phyloP scores from a whole-genome alignment of 192 early-diverging fungal genomes.

The Coemansia sp. region DNA sequence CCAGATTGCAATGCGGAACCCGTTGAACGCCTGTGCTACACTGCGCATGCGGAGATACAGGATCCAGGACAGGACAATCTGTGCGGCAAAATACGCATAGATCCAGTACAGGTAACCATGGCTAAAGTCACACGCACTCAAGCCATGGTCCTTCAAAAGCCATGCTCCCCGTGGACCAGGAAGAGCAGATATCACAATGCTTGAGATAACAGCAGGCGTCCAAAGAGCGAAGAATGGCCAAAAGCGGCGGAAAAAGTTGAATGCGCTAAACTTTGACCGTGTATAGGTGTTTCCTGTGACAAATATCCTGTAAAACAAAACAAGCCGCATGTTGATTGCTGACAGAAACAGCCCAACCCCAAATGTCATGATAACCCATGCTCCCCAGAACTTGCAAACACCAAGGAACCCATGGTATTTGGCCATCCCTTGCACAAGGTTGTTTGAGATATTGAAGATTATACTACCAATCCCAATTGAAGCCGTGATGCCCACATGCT shows the following conservation, averaged over 20 bases:
- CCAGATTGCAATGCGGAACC: constrained; percentile 46
- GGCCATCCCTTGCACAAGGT: constrained; percentile 42
- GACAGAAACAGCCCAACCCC: constrained; percentile 23
- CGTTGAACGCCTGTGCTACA: constrained; percentile 40
- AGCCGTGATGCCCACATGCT: constrained; percentile 46
- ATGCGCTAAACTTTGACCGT: constrained; percentile 9
- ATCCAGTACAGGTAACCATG: constrained; percentile 42
- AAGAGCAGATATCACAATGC: constrained; percentile 25
- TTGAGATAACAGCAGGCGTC: constrained; percentile 25
- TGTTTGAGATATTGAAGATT: constrained; percentile 42
- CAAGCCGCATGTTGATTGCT: constrained; percentile 37
- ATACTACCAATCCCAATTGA: constrained; percentile 28
- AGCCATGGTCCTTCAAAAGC: constrained; percentile 40
- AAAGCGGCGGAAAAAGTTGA: constrained; percentile 35
- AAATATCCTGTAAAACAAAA: constrained; percentile 40
- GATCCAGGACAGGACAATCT: constrained; percentile 37
- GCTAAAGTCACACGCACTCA: constrained; percentile 38
- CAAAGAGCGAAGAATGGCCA: constrained; percentile 43
- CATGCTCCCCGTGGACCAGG: constrained; percentile 35
- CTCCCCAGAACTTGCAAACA: constrained; percentile 33
- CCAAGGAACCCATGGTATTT: constrained; percentile 36
- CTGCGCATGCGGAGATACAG: constrained; percentile 39
- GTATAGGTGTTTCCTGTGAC: constrained; percentile 30
- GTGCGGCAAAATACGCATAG: constrained; percentile 36
- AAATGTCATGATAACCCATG: constrained; percentile 35